Conservation (phyloP, 2,329 filamentous ascomycete genomes). For the Aspergillus hiratsukae region DNA sequence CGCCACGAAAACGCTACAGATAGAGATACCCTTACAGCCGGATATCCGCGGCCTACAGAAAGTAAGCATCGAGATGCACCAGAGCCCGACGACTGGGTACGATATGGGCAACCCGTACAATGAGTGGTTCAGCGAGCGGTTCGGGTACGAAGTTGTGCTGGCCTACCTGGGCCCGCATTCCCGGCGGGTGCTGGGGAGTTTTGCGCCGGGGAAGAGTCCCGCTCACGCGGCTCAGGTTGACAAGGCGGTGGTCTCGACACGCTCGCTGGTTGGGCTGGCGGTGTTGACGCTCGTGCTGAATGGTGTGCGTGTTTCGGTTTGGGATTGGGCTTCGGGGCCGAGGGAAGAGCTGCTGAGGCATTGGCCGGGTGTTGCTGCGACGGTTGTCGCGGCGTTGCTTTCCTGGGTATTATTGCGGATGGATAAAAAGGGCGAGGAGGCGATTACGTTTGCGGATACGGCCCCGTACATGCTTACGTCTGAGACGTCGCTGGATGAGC, state of each 20-base stretch:
- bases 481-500: conserved; percentile 63
- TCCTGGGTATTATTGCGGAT: neutral
- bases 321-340: neutral
- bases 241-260: conserved; percentile 1
- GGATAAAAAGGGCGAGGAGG: conserved; percentile 13
- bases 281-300: conserved; percentile 7
- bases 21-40: conserved; percentile 58
- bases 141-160: conserved; percentile 59
- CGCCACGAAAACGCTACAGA: conserved; percentile 37
- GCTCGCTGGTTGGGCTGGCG: conserved; percentile 2
- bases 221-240: conserved; percentile 13
- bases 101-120: conserved; percentile 60
- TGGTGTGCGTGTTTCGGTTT: neutral
- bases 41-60: conserved; percentile 42
- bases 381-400: conserved; percentile 6
- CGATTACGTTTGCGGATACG: conserved; percentile 30
- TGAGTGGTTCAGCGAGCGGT: conserved; percentile 63
- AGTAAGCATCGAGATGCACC: conserved; percentile 56
- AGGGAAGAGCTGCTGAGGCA: neutral
- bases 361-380: conserved; percentile 2
- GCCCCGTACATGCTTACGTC: conserved; percentile 67
- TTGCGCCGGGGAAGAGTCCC: conserved; percentile 43
- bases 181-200: conserved; percentile 59
- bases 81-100: conserved; percentile 55
- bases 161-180: conserved; percentile 61